phyloP scores from a whole-genome alignment of 2,329 filamentous ascomycete genomes.

The Pseudovirgaria hyperparasitica region DNA sequence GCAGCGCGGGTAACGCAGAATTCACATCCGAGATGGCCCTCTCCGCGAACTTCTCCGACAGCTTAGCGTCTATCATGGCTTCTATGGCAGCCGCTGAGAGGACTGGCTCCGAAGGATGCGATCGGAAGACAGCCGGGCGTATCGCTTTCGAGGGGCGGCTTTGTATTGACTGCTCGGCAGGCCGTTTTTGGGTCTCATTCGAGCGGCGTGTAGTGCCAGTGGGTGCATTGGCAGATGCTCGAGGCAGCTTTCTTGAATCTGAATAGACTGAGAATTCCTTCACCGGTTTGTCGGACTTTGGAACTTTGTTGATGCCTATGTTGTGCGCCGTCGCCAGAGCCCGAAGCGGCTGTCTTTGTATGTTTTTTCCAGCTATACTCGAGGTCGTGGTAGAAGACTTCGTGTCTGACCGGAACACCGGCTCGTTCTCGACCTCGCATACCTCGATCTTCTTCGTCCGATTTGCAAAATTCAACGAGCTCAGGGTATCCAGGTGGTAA shows the following conservation, averaged over 20 bases:
- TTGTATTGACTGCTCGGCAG: no score
- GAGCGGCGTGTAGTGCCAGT: slow-evolving; percentile 19
- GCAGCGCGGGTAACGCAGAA: slow-evolving; percentile 39
- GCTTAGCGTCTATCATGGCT: slow-evolving; percentile 82
- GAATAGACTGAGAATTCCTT: slow-evolving; percentile 84
- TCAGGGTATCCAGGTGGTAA: slow-evolving; percentile 87
- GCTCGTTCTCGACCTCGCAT: slow-evolving; percentile 88
- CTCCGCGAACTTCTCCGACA: slow-evolving; percentile 78
- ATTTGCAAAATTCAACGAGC: slow-evolving; percentile 88
- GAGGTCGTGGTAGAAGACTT: slow-evolving; percentile 24
- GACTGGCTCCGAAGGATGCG: slow-evolving; percentile 13
- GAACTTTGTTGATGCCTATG: slow-evolving; percentile 48
- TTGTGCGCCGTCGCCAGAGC: slow-evolving; percentile 67
- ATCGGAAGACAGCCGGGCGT: slow-evolving; percentile 19
- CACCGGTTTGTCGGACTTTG: slow-evolving; percentile 50
- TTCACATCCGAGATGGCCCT: slow-evolving; percentile 48
- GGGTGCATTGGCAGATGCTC: slow-evolving; percentile 16
- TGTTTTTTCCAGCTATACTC: slow-evolving; percentile 21
- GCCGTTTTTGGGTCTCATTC: slow-evolving; percentile 32
- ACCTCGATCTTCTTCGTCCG: slow-evolving; percentile 94
- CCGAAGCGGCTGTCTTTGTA: slow-evolving; percentile 62
- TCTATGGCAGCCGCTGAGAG: slow-evolving; percentile 61
- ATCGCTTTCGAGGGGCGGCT: slow-evolving; percentile 29
- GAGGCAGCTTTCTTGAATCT: slow-evolving; percentile 36
- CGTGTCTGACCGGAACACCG: slow-evolving; percentile 49